Base-by-base conservation (phyloP, 2,329 filamentous ascomycete species). In the Albophoma yamanashiensis region DNA sequence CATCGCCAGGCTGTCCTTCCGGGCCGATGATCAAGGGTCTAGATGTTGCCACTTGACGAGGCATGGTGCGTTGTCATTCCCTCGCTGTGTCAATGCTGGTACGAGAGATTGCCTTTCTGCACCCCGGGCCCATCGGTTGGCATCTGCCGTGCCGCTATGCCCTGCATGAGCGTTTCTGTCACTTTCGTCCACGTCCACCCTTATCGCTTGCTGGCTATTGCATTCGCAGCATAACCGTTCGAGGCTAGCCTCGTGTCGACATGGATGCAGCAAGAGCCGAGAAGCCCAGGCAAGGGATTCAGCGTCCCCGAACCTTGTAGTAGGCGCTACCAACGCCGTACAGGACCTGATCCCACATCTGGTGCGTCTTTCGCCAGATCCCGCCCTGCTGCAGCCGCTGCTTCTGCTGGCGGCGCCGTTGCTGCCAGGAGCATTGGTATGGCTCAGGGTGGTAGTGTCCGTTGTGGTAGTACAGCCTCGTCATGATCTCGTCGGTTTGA, bases 261-360 rank as follows among this genome's bases (percentile, higher is more conserved):
- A 7, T 31, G 25, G 3, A 8, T 25, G 12, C 25, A 31, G 14
- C 25, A 3, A 50, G 7, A 27, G 22, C 2, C 25, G 11, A 17
- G 14, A 17, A 31, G 25, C 45, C 45, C 25, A 17, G n/a, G 25
- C 12, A 15, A 14, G 25, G 25, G 45, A 45, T 45, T 68, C 64
- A 69, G n/a, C 63, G 64, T 36, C 67, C 68, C 59, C 65, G 64
- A 55, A 71, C 62, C 59, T 71, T 75, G 67, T 70, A 74, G 65
- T 75, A 76, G 55, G 68, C 66, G 59, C 68, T 73, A 53, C 74
- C 75, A 50, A 77, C 66, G 45, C 70, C 68, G 59, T 75, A 72
- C 43, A 75, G 68, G n/a, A 77, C 68, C 12, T 68, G 66, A 27
- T 76, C 74, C 74, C 75, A 77, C 27, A 71, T 56, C 60, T 74